phyloP scores from a whole-genome alignment of 1,284 basidiomycete species.

The Apiotrichum mycotoxinovorans region DNA sequence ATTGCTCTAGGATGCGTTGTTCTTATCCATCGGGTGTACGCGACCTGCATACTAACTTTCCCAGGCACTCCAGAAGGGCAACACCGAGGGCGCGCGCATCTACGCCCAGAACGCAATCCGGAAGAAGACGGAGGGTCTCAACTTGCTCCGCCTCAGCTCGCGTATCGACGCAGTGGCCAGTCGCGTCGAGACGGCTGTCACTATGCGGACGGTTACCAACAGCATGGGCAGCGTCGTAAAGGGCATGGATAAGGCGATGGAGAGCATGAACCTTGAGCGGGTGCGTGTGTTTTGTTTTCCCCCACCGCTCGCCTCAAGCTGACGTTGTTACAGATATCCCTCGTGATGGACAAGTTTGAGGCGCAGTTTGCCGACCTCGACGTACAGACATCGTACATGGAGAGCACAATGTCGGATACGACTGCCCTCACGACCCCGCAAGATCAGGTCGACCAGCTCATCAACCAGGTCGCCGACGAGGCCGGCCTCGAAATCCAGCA shows the following conservation, averaged over 20 bases:
- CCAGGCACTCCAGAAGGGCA: conserved; percentile 93
- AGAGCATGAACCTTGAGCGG: conserved; percentile 96
- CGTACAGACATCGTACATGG: conserved; percentile 98
- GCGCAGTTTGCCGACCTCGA: conserved; percentile 93
- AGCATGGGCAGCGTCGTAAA: conserved; percentile 95
- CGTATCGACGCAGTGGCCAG: conserved; percentile 96
- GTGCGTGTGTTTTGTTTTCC: too few relatives aligned
- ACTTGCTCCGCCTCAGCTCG: conserved; percentile 79
- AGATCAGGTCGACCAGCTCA: conserved; percentile 89
- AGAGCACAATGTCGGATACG: conserved; percentile 89
- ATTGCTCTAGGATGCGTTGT: not conserved
- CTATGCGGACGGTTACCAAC: conserved; percentile 82
- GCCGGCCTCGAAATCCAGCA: conserved; percentile 94
- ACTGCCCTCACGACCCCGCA: conserved; percentile 92
- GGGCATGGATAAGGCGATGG: conserved; percentile 99
- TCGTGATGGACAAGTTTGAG: conserved; percentile 99
- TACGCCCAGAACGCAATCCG: conserved; percentile 98
- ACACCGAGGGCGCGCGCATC: conserved; percentile 96
- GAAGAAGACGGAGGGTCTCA: conserved; percentile 94
- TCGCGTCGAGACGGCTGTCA: conserved; percentile 97
- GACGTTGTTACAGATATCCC: conserved; percentile 69
- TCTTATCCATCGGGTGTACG: not conserved
- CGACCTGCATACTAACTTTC: not conserved
- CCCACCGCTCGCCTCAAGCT: conserved; percentile 1
- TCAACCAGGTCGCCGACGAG: conserved; percentile 95